Base-by-base conservation (phyloP, 495 filamentous ascomycete species). In the Cercophora scortea region DNA sequence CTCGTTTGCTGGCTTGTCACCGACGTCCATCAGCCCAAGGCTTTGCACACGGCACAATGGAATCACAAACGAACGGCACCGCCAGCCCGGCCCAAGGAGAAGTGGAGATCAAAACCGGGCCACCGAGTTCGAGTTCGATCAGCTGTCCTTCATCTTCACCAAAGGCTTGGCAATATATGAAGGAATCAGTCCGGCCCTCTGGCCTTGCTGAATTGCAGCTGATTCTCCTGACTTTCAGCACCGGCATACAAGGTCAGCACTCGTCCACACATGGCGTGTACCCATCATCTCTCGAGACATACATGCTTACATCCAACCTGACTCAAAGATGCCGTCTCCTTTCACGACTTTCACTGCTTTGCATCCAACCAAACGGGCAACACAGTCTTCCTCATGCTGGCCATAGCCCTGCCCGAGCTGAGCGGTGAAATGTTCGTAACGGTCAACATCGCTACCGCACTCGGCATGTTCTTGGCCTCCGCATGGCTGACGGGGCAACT, bases 351-450 rank as follows among this genome's bases (percentile, higher is more conserved):
- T 61, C 74, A 74, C 68, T 83, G 79, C 56, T 84, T 85, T 58
- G 78, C 81, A 34, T 83, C 79, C 34, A 84, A 84, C 64, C 80
- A 85, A 58, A 84, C 82, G 1, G 81, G 82, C 56, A 85, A 84
- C 66, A 80, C 79, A 12, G 74, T 85, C 42, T 75, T 77, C 56
- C 66, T 77, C 11, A 62, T 83, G 42, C 69, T 83, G 16, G 80
- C 79, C 34, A 66, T 80, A 43, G 71, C 71, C 39, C 56, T 78
- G 32, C 76, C 79, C 12, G 63, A 74, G 17, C 61, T 77, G 16
- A 71, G 72, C 47, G 70, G 69, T 42, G 64, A 72, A 32, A 66
- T 71, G 61, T 79, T 79, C 60, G 54, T 65, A 48, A 69, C 76
- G 41, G 50, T 70, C 46, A 81, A 81, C 58, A 80, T 82, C 49